A percentile compares a stretch with the other conserved stretches of the same genome.
phyloP scores from a whole-genome alignment of 2,329 filamentous ascomycete genomes.

The Ambrosiella cleistominuta region DNA sequence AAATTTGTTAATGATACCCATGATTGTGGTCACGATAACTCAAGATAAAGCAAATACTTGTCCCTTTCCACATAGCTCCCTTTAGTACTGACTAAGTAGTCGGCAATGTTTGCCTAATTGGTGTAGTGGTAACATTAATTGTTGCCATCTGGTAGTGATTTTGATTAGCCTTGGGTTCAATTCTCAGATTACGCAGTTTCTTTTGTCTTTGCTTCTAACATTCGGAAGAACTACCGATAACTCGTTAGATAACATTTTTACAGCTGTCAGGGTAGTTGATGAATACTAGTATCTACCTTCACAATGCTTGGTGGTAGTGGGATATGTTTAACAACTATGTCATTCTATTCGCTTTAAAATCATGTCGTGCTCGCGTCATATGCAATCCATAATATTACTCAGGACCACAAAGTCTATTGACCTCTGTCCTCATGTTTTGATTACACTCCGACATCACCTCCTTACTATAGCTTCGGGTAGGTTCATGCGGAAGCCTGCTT shows the following conservation, averaged over 20 bases:
- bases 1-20: background rate
- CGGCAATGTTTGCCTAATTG: background rate
- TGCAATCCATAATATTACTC: too few relatives aligned
- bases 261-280: too few relatives aligned
- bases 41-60: too few relatives aligned
- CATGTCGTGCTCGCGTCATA: too few relatives aligned
- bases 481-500: constrained; percentile 3
- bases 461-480: background rate
- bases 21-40: background rate
- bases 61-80: background rate
- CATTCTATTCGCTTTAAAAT: too few relatives aligned
- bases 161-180: background rate
- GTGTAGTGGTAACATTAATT: background rate
- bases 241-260: background rate
- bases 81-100: too few relatives aligned
- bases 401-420: background rate
- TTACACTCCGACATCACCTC: background rate
- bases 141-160: background rate
- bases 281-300: too few relatives aligned
- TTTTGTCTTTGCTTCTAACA: background rate
- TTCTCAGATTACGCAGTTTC: background rate
- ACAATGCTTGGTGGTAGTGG: too few relatives aligned
- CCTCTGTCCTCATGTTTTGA: background rate
- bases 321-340: too few relatives aligned
- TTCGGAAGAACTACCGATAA: background rate